These are phyloP conservation scores for Pulveroboletus sp. DNA, from an alignment of 768 basidiomycete genomes.

Conservation along the genomic window DNA sequence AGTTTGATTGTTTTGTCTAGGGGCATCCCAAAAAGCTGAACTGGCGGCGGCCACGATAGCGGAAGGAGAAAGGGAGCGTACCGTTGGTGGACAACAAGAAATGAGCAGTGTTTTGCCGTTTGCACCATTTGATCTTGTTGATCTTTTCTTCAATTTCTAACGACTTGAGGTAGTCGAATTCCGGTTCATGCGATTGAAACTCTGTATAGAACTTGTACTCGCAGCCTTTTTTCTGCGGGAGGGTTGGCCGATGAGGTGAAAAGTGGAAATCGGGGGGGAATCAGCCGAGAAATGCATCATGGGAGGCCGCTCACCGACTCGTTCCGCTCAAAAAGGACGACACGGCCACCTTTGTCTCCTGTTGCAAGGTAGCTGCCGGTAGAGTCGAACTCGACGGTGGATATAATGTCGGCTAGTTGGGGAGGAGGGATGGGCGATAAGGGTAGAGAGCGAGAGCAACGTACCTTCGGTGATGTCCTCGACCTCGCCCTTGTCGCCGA, in stretches of 20 bases:
- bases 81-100: constrained; percentile 97
- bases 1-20: constrained; percentile 99
- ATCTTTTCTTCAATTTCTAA: constrained; percentile 99
- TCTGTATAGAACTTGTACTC: constrained; percentile 99
- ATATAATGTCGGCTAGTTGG: constrained; percentile 94
- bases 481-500: constrained; percentile 99
- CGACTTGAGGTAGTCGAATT: constrained; percentile 99
- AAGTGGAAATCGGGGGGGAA: constrained; percentile 29
- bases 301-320: constrained; percentile 65
- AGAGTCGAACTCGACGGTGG: constrained; percentile 99
- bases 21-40: constrained; percentile 1
- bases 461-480: constrained; percentile 99
- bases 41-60: neutral
- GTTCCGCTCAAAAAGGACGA: constrained; percentile 97
- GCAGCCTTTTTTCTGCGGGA: constrained; percentile 91
- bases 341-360: constrained; percentile 98
- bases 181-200: constrained; percentile 99
- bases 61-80: constrained; percentile 30
- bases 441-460: constrained; percentile 20
- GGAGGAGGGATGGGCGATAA: constrained; percentile 10
- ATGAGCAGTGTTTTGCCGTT: constrained; percentile 94
- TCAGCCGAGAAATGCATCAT: constrained; percentile 23
- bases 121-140: constrained; percentile 99
- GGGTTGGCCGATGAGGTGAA: constrained; percentile 15
- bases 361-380: constrained; percentile 99